Evolutionary conservation across 495 filamentous ascomycete genomes (phyloP).

Genomic region (Hapsidospora chrysogenum): DNA sequence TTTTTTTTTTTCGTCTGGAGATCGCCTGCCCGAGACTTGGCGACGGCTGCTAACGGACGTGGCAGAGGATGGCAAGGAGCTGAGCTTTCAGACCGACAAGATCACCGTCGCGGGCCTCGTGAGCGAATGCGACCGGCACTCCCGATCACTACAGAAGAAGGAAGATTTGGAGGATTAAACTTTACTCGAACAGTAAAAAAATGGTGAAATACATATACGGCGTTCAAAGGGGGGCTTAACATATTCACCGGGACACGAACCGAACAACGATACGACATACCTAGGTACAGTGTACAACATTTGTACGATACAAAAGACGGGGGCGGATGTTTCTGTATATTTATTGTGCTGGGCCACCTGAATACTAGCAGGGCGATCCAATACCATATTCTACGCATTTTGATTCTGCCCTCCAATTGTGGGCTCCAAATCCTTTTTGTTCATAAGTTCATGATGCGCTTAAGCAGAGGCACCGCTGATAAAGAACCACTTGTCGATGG

Average conservation of each 20-base stretch:
- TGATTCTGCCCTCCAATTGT: neutral
- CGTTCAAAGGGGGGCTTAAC: no score
- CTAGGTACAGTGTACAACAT: no score
- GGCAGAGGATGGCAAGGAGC: slow-evolving; percentile 68
- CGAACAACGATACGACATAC: no score
- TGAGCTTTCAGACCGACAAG: slow-evolving; percentile 51
- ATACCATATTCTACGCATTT: no score
- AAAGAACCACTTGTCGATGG: slow-evolving; percentile 99
- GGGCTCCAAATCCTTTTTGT: neutral
- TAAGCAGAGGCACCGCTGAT: slow-evolving; percentile 94
- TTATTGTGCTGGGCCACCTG: neutral
- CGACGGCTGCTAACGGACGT: neutral
- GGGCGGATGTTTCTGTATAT: slow-evolving; percentile 1
- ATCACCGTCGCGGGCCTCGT: slow-evolving; percentile 74
- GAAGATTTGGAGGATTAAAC: slow-evolving; percentile 53
- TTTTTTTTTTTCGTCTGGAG: neutral
- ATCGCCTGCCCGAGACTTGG: neutral
- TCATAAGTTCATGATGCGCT: slow-evolving; percentile 5
- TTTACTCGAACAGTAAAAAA: no score
- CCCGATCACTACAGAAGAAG: slow-evolving; percentile 59
- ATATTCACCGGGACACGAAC: no score
- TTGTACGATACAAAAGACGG: no score
- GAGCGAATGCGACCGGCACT: slow-evolving; percentile 83
- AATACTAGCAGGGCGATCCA: slow-evolving; percentile 1
- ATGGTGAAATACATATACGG: no score